These are phyloP conservation scores for Jackrogersella multiformis DNA, from an alignment of 495 filamentous ascomycete genomes.

Conservation along the genomic window DNA sequence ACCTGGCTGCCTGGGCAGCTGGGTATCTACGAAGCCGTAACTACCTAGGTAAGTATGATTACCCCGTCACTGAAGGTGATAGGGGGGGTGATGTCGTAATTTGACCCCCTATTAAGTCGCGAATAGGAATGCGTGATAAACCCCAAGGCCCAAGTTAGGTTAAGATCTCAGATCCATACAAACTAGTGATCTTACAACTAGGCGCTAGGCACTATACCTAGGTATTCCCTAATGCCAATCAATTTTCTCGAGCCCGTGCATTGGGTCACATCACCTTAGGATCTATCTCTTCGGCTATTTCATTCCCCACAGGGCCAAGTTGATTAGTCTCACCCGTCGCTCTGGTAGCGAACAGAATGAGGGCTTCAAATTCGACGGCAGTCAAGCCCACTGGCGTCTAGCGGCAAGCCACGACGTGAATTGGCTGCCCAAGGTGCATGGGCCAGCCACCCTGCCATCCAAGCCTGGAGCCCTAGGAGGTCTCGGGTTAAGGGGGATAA, in stretches of 20 bases:
- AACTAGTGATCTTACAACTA: slow-evolving; percentile 32
- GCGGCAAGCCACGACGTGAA: slow-evolving; percentile 26
- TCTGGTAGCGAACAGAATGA: slow-evolving; percentile 41
- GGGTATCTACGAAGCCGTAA: too few relatives aligned
- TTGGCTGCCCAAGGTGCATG: slow-evolving; percentile 7
- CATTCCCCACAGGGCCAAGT: slow-evolving; percentile 41
- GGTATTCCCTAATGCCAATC: slow-evolving; percentile 36
- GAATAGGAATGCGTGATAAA: slow-evolving; percentile 17
- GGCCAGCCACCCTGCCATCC: slow-evolving; percentile 1
- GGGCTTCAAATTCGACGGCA: slow-evolving; percentile 40
- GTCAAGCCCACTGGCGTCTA: slow-evolving; percentile 30
- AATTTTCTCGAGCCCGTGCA: slow-evolving; percentile 30
- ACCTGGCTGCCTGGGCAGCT: too few relatives aligned
- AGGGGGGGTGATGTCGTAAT: slow-evolving; percentile 11
- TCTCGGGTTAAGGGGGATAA: slow-evolving; percentile 11
- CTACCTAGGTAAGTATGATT: too few relatives aligned
- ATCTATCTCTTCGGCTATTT: slow-evolving; percentile 41
- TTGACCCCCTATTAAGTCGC: slow-evolving; percentile 26
- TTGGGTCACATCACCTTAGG: slow-evolving; percentile 39
- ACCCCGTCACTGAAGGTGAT: not conserved
- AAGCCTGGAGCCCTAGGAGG: not conserved
- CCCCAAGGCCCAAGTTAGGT: slow-evolving; percentile 22
- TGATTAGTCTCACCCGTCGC: slow-evolving; percentile 44
- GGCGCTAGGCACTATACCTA: slow-evolving; percentile 30
- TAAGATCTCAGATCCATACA: slow-evolving; percentile 40